Conservation (phyloP, 768 basidiomycete species). For the Solioccasus polychromus region DNA sequence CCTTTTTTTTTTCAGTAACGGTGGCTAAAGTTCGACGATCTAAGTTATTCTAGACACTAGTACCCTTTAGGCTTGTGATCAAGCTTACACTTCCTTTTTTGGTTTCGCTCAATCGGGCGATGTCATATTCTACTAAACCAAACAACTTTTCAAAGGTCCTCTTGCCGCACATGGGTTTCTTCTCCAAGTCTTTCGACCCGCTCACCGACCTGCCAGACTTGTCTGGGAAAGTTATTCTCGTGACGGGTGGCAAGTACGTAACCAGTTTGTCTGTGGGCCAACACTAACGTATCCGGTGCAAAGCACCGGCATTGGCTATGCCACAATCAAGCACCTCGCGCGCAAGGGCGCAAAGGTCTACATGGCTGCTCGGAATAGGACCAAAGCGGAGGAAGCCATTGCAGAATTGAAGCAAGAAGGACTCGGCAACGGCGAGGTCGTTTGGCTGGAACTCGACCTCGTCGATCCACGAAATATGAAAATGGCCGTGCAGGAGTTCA, state of each 20-base stretch:
- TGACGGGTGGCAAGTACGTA: constrained; percentile 63
- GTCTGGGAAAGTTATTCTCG: constrained; percentile 43
- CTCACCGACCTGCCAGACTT: constrained; percentile 35
- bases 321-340: constrained; percentile 50
- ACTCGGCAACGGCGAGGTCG: constrained; percentile 43
- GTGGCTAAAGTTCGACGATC: too few species aligned
- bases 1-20: too few species aligned
- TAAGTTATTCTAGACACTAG: too few species aligned
- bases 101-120: too few species aligned
- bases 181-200: constrained; percentile 34
- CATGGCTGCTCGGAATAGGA: constrained; percentile 49
- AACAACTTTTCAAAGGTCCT: too few species aligned
- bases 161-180: constrained; percentile 14
- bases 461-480: constrained; percentile 46
- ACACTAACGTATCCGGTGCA: too few species aligned
- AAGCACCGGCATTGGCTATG: constrained; percentile 51
- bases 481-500: constrained; percentile 46
- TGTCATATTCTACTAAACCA: too few species aligned
- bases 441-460: constrained; percentile 53
- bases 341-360: constrained; percentile 58
- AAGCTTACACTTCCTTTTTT: too few species aligned
- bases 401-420: constrained; percentile 43
- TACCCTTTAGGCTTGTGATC: too few species aligned
- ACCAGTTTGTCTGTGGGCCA: too few species aligned
- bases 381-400: constrained; percentile 47